Evolutionary conservation across 768 basidiomycete genomes (phyloP).

Genomic region (Phlebiopsis flavidoalba): DNA sequence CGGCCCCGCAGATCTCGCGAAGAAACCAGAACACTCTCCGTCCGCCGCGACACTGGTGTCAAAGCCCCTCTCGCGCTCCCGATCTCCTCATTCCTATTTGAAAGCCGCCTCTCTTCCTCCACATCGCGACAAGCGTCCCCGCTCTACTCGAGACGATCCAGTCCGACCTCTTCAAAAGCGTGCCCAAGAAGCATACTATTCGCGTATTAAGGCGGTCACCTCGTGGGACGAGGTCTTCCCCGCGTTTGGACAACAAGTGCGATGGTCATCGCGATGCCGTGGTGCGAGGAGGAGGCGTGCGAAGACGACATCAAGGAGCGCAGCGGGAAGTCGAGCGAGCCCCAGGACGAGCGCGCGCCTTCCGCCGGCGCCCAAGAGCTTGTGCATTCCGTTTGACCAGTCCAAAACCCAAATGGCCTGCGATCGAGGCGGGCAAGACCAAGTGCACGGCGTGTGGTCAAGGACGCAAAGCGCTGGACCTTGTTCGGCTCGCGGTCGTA

Average conservation of each 20-base stretch:
- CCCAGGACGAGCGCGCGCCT: slow-evolving; percentile 90
- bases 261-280: slow-evolving; percentile 87
- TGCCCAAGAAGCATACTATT: slow-evolving; percentile 70
- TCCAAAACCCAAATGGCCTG: slow-evolving; percentile 68
- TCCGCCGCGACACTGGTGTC: slow-evolving; percentile 75
- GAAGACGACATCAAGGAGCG: slow-evolving; percentile 99
- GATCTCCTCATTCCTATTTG: no score
- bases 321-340: slow-evolving; percentile 82
- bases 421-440: slow-evolving; percentile 78
- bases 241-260: slow-evolving; percentile 81
- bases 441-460: slow-evolving; percentile 88
- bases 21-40: slow-evolving; percentile 75
- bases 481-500: slow-evolving; percentile 94
- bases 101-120: no score
- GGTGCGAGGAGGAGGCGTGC: slow-evolving; percentile 91
- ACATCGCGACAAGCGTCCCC: slow-evolving; percentile 45
- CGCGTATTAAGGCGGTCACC: slow-evolving; percentile 65
- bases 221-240: slow-evolving; percentile 94
- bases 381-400: slow-evolving; percentile 96
- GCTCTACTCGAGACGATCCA: slow-evolving; percentile 83
- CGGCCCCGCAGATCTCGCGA: slow-evolving; percentile 87
- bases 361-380: slow-evolving; percentile 96
- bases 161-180: slow-evolving; percentile 76
- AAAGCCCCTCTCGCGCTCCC: slow-evolving; percentile 51
- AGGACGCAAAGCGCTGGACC: slow-evolving; percentile 92